Evolutionary conservation across 768 basidiomycete species (phyloP), one percentile per base, ranked within the genome.

Genomic region (Nidularia pulvinata): DNA sequence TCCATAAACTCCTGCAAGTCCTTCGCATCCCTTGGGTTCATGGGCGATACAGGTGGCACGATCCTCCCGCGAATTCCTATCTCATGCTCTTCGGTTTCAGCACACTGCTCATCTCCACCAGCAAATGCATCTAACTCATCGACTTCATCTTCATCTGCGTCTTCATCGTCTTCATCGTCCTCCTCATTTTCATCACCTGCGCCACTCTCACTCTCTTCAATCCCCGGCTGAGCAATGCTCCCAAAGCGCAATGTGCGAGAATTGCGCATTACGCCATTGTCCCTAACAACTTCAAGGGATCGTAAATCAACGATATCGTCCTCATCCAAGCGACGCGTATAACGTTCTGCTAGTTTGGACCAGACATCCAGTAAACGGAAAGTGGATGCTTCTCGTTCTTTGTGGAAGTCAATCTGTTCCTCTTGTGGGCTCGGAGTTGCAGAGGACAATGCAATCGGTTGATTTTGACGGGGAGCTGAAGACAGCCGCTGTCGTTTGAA

Each of bases 231-330:
- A 6, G 74, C 69, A 57, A 87, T 74, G 52, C 72, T 72, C 4
- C 88, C 88, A 60, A 89, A 78, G 9, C 74, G 65, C 57, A 74
- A 76, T 35, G 68, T 73, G 48, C 67, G 66, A 22, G 68, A 61
- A 13, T 74, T 67, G 46, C 82, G 79, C 42, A 89, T 69, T 3
- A 89, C 78, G 1, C 91, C 91, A 54, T 88, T 81, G 65, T 93
- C 88, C 60, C 81, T 83, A 54, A 89, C 72, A 42, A 93, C 74
- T 55, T 79, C 66, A 9, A 77, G 80, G 9, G 82, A 84, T 51
- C 74, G 70, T 2, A 93, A 70, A 61, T 92, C 86, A 33, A 93
- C 75, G 46, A 92, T 85, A 65, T 93, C 91, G 66, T 93, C 91
- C 61, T 92, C 85, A 58, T 89, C 88, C 37, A 90, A 69, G 44